Evolutionary conservation across 495 filamentous ascomycete genomes (phyloP).

Genomic region (Cercophora sp.): DNA sequence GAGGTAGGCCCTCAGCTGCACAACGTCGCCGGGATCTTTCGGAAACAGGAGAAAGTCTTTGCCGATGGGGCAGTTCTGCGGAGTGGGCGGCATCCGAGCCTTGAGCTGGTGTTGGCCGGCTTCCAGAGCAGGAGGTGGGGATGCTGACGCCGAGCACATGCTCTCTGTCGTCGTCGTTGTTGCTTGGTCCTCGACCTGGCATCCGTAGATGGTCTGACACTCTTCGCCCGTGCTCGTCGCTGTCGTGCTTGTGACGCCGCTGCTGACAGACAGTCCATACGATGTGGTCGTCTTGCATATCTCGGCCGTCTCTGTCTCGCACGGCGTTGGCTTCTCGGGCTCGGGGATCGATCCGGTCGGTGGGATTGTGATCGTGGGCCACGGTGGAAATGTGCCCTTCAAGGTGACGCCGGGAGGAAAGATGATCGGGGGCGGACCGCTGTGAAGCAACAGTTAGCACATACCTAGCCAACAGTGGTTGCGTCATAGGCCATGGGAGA

Average conservation of each 20-base stretch:
- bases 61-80: no score
- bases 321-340: neutral
- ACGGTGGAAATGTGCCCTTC: constrained; percentile 11
- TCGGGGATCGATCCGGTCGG: constrained; percentile 8
- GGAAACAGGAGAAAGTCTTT: no score
- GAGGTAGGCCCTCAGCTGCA: no score
- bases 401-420: constrained; percentile 11
- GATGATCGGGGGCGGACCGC: constrained; percentile 13
- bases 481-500: no score
- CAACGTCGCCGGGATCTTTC: no score
- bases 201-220: constrained; percentile 10
- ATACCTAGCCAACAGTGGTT: no score
- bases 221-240: neutral
- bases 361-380: constrained; percentile 21
- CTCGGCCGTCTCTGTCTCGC: constrained; percentile 12
- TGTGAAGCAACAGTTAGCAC: no score
- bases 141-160: no score
- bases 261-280: neutral
- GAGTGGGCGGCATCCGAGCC: no score
- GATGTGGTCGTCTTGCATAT: constrained; percentile 8
- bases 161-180: neutral
- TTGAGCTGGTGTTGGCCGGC: no score
- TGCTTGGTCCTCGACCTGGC: neutral
- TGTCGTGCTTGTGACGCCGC: neutral
- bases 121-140: no score